Evolutionary conservation across 371 early-diverging fungal genomes (phyloP).

Genomic region (Haplosporangium sp.): DNA sequence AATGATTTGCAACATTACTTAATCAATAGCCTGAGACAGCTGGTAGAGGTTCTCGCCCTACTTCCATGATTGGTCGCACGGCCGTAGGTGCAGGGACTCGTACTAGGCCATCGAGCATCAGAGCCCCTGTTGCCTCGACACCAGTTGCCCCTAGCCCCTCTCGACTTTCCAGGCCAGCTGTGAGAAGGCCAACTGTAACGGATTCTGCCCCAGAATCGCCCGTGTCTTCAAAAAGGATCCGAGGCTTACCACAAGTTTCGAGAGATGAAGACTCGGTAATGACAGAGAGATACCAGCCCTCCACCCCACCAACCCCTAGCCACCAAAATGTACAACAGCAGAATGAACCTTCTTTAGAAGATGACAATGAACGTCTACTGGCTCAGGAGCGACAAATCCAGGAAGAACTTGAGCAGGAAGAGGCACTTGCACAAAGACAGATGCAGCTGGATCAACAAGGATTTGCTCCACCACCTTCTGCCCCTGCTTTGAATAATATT

Average conservation of each 20-base stretch:
- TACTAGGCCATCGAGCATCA: slow-evolving; percentile 18
- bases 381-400: slow-evolving; percentile 18
- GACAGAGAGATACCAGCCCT: slow-evolving; percentile 32
- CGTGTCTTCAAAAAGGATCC: slow-evolving; percentile 16
- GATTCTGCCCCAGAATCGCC: slow-evolving; percentile 28
- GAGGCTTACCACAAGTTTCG: slow-evolving; percentile 11
- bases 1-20: background rate
- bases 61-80: slow-evolving; percentile 26
- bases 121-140: slow-evolving; percentile 7
- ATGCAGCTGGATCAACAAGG: slow-evolving; percentile 36
- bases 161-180: slow-evolving; percentile 25
- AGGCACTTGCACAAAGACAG: slow-evolving; percentile 29
- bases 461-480: slow-evolving; percentile 35
- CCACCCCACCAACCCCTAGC: slow-evolving; percentile 35
- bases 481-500: slow-evolving; percentile 52
- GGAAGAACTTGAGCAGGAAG: slow-evolving; percentile 44
- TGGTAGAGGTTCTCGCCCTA: slow-evolving; percentile 31
- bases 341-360: slow-evolving; percentile 7
- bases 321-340: slow-evolving; percentile 29
- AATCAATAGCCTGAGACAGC: slow-evolving; percentile 16
- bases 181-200: slow-evolving; percentile 20
- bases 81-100: slow-evolving; percentile 21
- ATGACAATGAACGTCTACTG: slow-evolving; percentile 7
- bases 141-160: slow-evolving; percentile 14
- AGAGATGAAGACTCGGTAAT: slow-evolving; percentile 27